Evolutionary conservation across 148 eudicot genomes (phyloP), one percentile per base, ranked within the genome.

Genomic region (Mesembryanthemum crystallinum): DNA sequence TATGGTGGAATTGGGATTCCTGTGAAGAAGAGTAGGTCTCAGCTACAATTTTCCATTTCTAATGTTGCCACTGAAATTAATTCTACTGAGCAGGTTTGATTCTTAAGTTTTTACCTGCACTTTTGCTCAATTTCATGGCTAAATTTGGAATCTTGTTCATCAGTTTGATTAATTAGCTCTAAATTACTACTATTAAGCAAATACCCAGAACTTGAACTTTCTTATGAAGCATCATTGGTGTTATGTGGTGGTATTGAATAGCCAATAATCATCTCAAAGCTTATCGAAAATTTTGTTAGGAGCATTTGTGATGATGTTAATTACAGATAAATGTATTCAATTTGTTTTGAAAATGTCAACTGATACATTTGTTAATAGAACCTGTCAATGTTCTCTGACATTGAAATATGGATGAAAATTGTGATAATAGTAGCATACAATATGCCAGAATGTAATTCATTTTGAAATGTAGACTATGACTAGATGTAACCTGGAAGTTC

Each of bases 21-120:
- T 14, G 64, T 69, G 43, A 89, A 82, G 85, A 90, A 84, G 68
- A 90, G 81, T 73, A 83, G 84, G 73, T 84, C 84, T 72, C 83
- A 80, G 39, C 77, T 80, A 42, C 84, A 76, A 32, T 54, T 93
- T 80, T 83, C 88, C 39, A 70, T 91, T 76, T 78, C 92, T 33
- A 89, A 87, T 88, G 93, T 94, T 52, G 91, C 91, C 77, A 89
- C 96, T 67, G 87, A 88, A 77, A 67, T 86, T 67, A 89, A 78
- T 81, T 85, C 96, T 63, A 81, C 87, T 64, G 80, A 82, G 47
- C 83, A 85, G 96, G 96, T 91, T 67, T 42, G 51, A 18, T 67
- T 55, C 42, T 63, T 7, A 23, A 0, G 21, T 25, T 60, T n/a
- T 32, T 27, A 3, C 25, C 61, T 24, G 30, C 43, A 23, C 1